Evolutionary conservation across 1,284 basidiomycete species (phyloP).

Genomic region (Xerocomus amazonicus): DNA sequence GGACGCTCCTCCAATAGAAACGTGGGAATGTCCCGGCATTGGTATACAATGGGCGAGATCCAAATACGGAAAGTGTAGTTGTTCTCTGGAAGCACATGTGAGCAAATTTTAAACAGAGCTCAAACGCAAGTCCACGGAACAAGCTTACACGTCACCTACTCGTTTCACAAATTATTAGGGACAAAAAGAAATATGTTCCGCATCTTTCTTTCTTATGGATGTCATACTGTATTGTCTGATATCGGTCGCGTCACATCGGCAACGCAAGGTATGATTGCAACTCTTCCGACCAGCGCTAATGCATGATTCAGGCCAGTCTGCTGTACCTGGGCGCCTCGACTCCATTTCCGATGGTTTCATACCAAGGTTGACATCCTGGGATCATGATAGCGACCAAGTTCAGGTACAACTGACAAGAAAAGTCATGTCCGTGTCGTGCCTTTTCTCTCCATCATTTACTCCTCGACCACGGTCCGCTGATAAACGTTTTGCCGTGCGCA

Average conservation of each 20-base stretch:
- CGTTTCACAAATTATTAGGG: not conserved
- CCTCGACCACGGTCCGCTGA: not conserved
- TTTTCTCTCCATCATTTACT: not conserved
- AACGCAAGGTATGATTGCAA: not conserved
- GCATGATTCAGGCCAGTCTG: not conserved
- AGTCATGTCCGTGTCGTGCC: not conserved
- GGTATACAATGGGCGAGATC: slow-evolving; percentile 18
- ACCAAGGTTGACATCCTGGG: not conserved
- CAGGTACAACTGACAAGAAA: not conserved
- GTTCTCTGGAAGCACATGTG: not conserved
- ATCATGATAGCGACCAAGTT: not conserved
- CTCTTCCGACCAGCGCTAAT: not conserved
- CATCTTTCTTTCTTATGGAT: too few species aligned
- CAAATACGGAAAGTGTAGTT: slow-evolving; percentile 23
- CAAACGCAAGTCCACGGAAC: slow-evolving; percentile 1
- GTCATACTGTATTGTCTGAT: too few species aligned
- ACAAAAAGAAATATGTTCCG: slow-evolving; percentile 14
- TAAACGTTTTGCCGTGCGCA: not conserved
- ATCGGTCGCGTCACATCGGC: not conserved
- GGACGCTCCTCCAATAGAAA: not conserved
- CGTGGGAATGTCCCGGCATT: slow-evolving; percentile 9
- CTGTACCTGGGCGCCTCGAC: not conserved
- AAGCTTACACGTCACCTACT: not conserved
- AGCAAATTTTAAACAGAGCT: not conserved
- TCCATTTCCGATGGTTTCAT: slow-evolving; percentile 1